Base-by-base conservation (phyloP, 768 basidiomycete species). In the Exidia glandulosa region DNA sequence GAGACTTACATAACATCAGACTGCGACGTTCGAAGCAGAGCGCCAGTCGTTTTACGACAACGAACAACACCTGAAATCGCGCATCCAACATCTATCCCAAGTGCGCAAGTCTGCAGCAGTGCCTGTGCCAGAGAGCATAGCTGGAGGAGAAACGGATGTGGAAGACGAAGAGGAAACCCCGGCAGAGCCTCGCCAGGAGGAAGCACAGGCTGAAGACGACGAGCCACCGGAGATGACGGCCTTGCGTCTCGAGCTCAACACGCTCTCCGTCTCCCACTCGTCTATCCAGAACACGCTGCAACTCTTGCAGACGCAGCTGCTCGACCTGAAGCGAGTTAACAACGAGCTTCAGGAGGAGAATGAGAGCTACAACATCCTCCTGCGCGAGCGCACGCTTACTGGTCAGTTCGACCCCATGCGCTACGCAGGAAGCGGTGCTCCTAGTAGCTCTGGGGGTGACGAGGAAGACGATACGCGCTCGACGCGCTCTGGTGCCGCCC, bases 331-430 rank as follows among this genome's bases (percentile, higher is more conserved):
- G 73, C 77, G 88, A 59, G 87, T 94, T 62, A 96, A 96, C 70
- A 81, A 86, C 63, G 84, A 87, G 63, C 71, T 93, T 41, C 91
- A 94, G 72, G 94, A 98, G 71, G 94, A 98, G 66, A 99, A 97
- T 71, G 94, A 96, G 73, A 90, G 90, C 56, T 99, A 93, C 75
- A 92, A 95, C 81, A 90, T 94, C 63, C 79, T 99, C 37, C 75
- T 98, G 29, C 79, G 90, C 62, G 94, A 98, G 74, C 86, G 83
- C 75, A 97, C 96, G 0, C 72, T 98, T 48, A 93, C 80, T 64
- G 95, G 95, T 3, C 88, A 90, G 66, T 90, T 88, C 69, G 86
- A 91, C 69, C 74, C 90, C 63, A 76, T 85, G 69, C 83, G 78
- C 65, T 83, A 86, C 71, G 84, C 87, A 33, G 82, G 81, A 45